Evolutionary conservation across 352 stramenopile genomes (phyloP), one percentile per base, ranked within the genome.

Genomic region (Phytophthora pseudosyringae): DNA sequence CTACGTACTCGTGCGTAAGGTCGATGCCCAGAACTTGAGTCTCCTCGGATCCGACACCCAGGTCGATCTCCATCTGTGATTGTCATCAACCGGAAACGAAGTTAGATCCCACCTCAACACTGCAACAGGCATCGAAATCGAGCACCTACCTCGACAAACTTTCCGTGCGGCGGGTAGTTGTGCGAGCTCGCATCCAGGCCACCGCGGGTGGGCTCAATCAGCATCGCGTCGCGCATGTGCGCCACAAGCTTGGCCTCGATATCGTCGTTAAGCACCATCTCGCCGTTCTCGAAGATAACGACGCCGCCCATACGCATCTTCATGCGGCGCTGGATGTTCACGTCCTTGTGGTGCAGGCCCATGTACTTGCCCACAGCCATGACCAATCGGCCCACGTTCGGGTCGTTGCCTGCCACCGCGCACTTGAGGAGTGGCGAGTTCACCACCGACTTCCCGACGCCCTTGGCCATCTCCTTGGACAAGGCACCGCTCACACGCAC

Each of bases 381-480:
- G 35, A 99, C 91, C 47, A 99, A 85, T 15, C 98, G 86, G 3
- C 98, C 98, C 45, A 98, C 98, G 74, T 99, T 99, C 41, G 98
- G 97, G 81, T 99, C 98, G 64, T 99, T 99, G 45, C 97, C 98
- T 10, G 95, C 93, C 25, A 99, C 92, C 8, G 97, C 98, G 66
- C 95, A 99, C 85, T 99, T 99, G 73, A 99, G 96, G 51, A 99
- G 81, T 28, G 96, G 97, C 32, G 92, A 98, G 78, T 98, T 98
- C 36, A 98, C 88, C 25, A 98, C 75, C n/a, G 83, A 92, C 75
- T 97, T 97, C 70, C 90, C 93, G 15, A 98, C 79, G 21, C 86
- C 87, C 64, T 96, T 91, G 44, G 91, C 90, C 74, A 97, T 91
- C 5, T 76, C 74, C 31, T 83, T 75, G 35, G 83, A 89, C 29